phyloP scores from a whole-genome alignment of 78 protist genomes.

The Andalucia godoyi region DNA sequence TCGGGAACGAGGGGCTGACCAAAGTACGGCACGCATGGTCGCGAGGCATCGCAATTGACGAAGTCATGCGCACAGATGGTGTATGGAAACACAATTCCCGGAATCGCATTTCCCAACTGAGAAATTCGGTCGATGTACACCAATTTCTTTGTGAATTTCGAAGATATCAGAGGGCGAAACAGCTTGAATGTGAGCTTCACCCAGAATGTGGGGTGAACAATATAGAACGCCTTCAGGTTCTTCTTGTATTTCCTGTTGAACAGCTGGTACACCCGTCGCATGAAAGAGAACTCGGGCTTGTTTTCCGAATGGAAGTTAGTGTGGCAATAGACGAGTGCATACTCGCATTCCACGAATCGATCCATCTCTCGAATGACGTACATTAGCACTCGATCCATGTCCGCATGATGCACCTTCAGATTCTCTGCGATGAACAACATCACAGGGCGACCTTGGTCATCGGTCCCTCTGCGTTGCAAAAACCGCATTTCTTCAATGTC shows the following conservation, averaged over 20 bases:
- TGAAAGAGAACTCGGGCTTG: background rate
- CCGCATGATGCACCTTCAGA: background rate
- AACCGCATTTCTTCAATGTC: background rate
- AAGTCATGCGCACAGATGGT: too few relatives aligned
- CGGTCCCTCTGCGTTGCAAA: background rate
- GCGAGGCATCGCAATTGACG: too few relatives aligned
- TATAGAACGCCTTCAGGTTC: background rate
- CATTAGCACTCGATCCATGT: background rate
- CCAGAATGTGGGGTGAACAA: background rate
- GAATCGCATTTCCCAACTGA: too few relatives aligned
- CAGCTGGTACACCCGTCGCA: background rate
- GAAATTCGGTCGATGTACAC: too few relatives aligned
- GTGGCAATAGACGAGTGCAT: slow-evolving; percentile 27
- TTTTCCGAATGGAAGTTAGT: slow-evolving; percentile 25
- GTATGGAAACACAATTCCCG: too few relatives aligned
- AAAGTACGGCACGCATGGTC: too few relatives aligned
- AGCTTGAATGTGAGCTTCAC: slow-evolving; percentile 21
- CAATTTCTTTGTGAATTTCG: background rate
- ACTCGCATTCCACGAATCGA: background rate
- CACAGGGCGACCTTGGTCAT: background rate
- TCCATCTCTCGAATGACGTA: background rate
- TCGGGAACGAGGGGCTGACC: too few relatives aligned
- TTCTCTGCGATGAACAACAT: background rate
- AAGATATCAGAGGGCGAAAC: slow-evolving; percentile 24
- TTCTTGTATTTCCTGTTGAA: background rate